Evolutionary conservation across 768 basidiomycete species (phyloP).

Genomic region (Auriscalpium orientale): DNA sequence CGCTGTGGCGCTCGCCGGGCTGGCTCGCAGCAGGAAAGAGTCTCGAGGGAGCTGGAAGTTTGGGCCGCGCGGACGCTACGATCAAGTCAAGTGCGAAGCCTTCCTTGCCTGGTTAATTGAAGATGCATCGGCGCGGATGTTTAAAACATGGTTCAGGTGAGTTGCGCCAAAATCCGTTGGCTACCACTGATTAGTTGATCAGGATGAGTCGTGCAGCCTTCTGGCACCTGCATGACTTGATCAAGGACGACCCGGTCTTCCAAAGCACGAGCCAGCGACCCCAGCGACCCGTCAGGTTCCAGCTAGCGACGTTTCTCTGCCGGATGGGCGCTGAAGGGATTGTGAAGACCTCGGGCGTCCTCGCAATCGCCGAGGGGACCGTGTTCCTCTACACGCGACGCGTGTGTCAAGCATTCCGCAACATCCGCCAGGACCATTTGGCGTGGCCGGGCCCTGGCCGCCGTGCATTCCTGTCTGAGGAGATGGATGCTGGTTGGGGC

Average conservation of each 20-base stretch:
- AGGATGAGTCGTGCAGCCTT: not conserved
- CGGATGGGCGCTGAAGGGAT: no score
- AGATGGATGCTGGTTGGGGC: slow-evolving; percentile 12
- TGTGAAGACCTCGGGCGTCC: no score
- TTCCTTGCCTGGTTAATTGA: not conserved
- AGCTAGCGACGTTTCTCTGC: slow-evolving; percentile 19
- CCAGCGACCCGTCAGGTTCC: slow-evolving; percentile 17
- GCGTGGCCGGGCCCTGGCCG: slow-evolving; percentile 4
- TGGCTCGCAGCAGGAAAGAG: not conserved
- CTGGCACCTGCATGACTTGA: slow-evolving; percentile 23
- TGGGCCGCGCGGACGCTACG: not conserved
- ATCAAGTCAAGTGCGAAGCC: not conserved
- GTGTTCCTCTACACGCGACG: no score
- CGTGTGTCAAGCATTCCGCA: no score
- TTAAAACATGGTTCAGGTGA: not conserved
- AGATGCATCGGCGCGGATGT: not conserved
- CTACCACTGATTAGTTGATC: not conserved
- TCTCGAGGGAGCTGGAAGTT: not conserved
- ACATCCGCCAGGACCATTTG: not conserved
- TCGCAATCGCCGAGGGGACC: no score
- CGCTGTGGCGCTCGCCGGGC: not conserved
- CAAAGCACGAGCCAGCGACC: slow-evolving; percentile 7
- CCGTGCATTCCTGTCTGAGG: not conserved
- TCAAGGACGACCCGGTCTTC: slow-evolving; percentile 19
- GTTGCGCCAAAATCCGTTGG: not conserved